Conservation (phyloP, 202 grass and related monocot genomes). For the Brachypodium distachyon region DNA sequence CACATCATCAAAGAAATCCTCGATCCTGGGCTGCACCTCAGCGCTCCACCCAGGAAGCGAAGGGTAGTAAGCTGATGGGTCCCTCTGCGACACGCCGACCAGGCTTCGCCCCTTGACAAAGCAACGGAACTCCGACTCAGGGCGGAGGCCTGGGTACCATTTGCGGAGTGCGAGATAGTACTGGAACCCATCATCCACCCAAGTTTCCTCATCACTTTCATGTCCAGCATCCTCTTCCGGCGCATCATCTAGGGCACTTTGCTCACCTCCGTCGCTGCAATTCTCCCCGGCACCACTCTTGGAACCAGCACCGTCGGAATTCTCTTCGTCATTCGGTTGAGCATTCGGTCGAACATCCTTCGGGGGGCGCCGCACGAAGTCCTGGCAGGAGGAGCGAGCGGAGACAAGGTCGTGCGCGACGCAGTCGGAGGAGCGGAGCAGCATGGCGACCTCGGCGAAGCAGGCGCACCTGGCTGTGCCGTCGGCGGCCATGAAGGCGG, state of each 20-base stretch:
- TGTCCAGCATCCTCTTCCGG: not conserved
- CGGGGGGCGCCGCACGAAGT: constrained; percentile 20
- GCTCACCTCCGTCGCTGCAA: not conserved
- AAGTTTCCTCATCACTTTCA: not conserved
- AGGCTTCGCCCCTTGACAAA: constrained; percentile 46
- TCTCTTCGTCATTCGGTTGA: not conserved
- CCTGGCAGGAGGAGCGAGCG: constrained; percentile 27
- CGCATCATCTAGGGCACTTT: not conserved
- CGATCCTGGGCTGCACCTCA: constrained; percentile 32
- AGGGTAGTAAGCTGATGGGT: constrained; percentile 81
- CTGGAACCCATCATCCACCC: constrained; percentile 45
- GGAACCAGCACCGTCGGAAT: not conserved
- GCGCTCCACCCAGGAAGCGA: constrained; percentile 43
- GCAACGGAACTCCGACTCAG: constrained; percentile 88
- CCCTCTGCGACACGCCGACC: constrained; percentile 65
- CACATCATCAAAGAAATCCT: constrained; percentile 53
- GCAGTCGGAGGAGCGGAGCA: constrained; percentile 78
- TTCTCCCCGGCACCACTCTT: not conserved
- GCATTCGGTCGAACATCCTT: constrained; percentile 24
- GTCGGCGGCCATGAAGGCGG: constrained; percentile 68
- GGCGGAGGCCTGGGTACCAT: constrained; percentile 64
- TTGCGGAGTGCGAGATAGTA: constrained; percentile 78
- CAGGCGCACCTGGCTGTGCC: constrained; percentile 48
- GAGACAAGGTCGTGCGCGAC: constrained; percentile 55
- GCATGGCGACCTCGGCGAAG: constrained; percentile 66